Evolutionary conservation across 2,329 filamentous ascomycete species (phyloP).

Genomic region (Diplodia intermedia): DNA sequence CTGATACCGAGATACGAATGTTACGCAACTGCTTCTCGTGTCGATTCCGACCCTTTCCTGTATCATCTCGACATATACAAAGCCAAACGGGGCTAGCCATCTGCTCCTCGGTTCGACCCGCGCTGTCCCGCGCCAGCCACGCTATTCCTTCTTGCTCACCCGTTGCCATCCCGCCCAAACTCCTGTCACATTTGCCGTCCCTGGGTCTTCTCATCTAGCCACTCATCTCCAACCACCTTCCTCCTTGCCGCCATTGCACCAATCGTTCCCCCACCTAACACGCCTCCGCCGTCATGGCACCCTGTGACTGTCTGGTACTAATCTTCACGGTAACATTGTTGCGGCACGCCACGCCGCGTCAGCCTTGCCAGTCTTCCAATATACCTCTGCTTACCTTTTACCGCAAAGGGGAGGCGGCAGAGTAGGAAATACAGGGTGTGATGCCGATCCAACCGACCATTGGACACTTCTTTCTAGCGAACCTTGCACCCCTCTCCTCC

Average conservation of each 20-base stretch:
- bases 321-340: constrained; percentile 2
- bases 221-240: not conserved
- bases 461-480: constrained; percentile 13
- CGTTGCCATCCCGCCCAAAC: not conserved
- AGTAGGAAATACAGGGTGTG: constrained; percentile 13
- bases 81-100: constrained; percentile 6
- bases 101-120: constrained; percentile 27
- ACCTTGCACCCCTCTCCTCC: not conserved
- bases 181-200: constrained; percentile 17
- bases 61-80: constrained; percentile 12
- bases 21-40: constrained; percentile 16
- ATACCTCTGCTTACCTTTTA: not conserved
- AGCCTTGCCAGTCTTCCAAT: constrained; percentile 14
- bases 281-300: constrained; percentile 8
- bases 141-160: not conserved
- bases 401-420: constrained; percentile 3
- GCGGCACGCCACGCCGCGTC: constrained; percentile 1
- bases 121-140: constrained; percentile 8
- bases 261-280: not conserved
- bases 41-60: not conserved
- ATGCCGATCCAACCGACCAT: not conserved
- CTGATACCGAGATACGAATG: not conserved
- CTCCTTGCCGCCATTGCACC: not conserved
- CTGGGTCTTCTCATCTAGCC: not conserved
- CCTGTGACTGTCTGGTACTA: not conserved